A percentile compares a stretch with the other conserved stretches of the same genome.
Evolutionary conservation across 2,329 filamentous ascomycete genomes (phyloP).

Genomic region (Pleurostoma richardsiae): DNA sequence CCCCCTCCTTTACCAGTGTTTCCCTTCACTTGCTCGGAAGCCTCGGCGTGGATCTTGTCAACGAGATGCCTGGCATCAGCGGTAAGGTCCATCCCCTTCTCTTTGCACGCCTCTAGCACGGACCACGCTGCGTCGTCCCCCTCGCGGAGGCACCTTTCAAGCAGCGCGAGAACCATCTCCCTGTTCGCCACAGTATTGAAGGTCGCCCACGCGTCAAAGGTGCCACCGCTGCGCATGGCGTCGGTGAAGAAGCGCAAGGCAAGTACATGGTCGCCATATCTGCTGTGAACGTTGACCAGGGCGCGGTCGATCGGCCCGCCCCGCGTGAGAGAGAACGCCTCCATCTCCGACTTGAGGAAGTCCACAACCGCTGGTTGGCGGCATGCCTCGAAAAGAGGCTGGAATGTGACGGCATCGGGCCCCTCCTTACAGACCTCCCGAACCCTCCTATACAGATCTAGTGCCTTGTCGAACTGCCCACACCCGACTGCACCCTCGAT

Average conservation of each 20-base stretch:
- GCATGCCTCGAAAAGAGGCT: conserved; percentile 8
- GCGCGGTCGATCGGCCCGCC: background rate
- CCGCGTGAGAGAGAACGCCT: conserved; percentile 6
- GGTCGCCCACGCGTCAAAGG: background rate
- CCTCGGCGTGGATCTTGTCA: background rate
- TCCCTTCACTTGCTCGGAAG: too few species aligned
- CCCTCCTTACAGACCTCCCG: conserved; percentile 5
- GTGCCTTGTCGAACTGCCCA: conserved; percentile 4
- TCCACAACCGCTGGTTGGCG: conserved; percentile 7
- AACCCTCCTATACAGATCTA: conserved; percentile 7
- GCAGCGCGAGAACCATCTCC: background rate
- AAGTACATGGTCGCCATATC: background rate
- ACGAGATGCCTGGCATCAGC: background rate
- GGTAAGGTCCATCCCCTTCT: background rate
- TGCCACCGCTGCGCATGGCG: too few species aligned
- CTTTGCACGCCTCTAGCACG: background rate
- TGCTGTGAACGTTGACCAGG: background rate
- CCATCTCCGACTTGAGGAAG: conserved; percentile 9
- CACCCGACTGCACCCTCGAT: conserved; percentile 24
- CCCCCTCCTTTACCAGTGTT: conserved; percentile 1
- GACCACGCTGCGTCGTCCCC: too few species aligned
- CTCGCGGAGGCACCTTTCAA: too few species aligned
- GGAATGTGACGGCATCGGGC: conserved; percentile 6
- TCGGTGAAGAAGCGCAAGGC: background rate
- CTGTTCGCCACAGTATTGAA: conserved; percentile 5